Percentiles rank a stretch among this genome's conserved stretches.
These are phyloP conservation scores for Nephelium lappaceum DNA, from an alignment of 345 rosid species.

Conservation along the genomic window DNA sequence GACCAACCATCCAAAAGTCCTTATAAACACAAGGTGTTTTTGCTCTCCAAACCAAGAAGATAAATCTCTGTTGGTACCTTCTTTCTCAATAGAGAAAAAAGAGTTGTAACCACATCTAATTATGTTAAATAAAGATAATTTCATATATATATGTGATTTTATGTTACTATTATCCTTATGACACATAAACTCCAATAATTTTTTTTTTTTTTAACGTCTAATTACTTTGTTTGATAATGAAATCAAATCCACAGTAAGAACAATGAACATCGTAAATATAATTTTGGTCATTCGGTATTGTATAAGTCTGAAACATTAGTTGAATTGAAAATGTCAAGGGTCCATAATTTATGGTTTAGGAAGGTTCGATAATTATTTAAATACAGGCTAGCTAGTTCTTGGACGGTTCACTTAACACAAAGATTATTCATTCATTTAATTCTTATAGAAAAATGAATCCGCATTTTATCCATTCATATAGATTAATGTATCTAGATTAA, in stretches of 20 bases:
- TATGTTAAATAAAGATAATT: background rate
- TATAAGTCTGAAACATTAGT: background rate
- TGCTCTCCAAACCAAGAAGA: background rate
- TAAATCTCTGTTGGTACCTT: background rate
- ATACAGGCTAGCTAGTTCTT: too few species aligned
- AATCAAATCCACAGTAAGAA: background rate
- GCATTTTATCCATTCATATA: background rate
- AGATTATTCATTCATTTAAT: background rate
- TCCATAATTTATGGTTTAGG: background rate
- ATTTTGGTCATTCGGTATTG: background rate
- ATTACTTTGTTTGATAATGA: background rate
- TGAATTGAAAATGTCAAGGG: background rate
- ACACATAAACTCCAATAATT: background rate
- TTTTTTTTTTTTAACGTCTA: background rate
- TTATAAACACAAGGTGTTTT: background rate
- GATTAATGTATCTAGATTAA: background rate
- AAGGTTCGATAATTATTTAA: background rate
- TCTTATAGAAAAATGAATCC: background rate
- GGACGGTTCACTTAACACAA: background rate
- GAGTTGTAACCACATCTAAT: background rate
- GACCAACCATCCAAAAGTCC: constrained; percentile 24
- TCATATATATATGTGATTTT: too few species aligned
- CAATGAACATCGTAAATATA: too few species aligned
- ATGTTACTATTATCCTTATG: background rate
- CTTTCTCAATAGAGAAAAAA: background rate